Percentiles rank a stretch among this genome's conserved stretches.
phyloP scores from a whole-genome alignment of 805 yeast species.

The Wickerhamomyces canadensis region DNA sequence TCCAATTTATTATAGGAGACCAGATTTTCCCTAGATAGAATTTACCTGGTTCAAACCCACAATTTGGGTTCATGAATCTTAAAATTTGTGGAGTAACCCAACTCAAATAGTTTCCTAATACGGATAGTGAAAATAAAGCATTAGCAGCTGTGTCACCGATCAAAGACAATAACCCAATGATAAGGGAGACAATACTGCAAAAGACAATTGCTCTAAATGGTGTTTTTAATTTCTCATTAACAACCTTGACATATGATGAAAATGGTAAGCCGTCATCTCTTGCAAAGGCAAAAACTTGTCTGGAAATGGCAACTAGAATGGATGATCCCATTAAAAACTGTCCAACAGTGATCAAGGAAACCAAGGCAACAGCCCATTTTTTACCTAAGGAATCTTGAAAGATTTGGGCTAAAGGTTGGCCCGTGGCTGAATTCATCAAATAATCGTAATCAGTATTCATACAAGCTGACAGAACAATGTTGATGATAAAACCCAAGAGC shows the following conservation, averaged over 20 bases:
- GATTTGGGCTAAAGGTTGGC: constrained; percentile 63
- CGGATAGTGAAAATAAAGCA: constrained; percentile 38
- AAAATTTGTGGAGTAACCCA: constrained; percentile 36
- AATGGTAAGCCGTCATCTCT: constrained; percentile 73
- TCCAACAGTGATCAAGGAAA: constrained; percentile 51
- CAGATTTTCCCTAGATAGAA: constrained; percentile 51
- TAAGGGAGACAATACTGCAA: constrained; percentile 30
- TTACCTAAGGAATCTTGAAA: constrained; percentile 57
- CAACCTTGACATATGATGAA: constrained; percentile 48
- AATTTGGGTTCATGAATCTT: constrained; percentile 39
- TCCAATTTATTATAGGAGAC: constrained; percentile 41
- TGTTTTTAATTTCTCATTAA: constrained; percentile 47
- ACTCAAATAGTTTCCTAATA: constrained; percentile 38
- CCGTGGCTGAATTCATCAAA: constrained; percentile 41
- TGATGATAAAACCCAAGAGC: constrained; percentile 50
- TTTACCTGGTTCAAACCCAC: constrained; percentile 57
- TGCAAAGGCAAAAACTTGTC: constrained; percentile 71
- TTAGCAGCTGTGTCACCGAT: constrained; percentile 37
- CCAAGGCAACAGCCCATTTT: constrained; percentile 59
- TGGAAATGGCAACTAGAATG: constrained; percentile 52
- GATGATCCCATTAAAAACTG: constrained; percentile 66
- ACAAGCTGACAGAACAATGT: constrained; percentile 50
- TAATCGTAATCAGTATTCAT: constrained; percentile 39
- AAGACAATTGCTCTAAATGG: constrained; percentile 58
- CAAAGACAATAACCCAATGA: constrained; percentile 35